phyloP scores from a whole-genome alignment of 78 protist genomes.

The Cavenderia fasciculata region DNA sequence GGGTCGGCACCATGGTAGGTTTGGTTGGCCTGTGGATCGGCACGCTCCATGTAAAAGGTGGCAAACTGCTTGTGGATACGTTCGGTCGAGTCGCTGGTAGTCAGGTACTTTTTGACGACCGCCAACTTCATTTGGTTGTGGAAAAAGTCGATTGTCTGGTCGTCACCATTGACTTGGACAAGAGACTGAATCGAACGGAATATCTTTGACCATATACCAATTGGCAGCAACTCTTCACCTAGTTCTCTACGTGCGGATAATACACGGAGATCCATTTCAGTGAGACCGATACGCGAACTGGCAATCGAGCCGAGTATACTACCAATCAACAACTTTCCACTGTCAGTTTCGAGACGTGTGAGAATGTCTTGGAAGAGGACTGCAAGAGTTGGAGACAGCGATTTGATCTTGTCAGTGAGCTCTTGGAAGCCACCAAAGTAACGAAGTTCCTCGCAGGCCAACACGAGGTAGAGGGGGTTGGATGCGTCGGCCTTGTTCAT shows the following conservation, averaged over 20 bases:
- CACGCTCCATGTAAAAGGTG: conserved; percentile 2
- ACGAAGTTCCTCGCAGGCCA: conserved; percentile 79
- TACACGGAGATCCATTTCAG: conserved; percentile 12
- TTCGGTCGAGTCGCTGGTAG: background rate
- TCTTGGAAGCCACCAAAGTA: conserved; percentile 74
- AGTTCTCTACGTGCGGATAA: conserved; percentile 27
- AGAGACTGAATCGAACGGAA: conserved; percentile 22
- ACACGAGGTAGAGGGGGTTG: conserved; percentile 69
- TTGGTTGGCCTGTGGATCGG: conserved; percentile 36
- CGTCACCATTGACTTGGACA: background rate
- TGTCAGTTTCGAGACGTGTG: conserved; percentile 78
- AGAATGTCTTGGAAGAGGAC: conserved; percentile 60
- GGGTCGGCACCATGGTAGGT: conserved; percentile 1
- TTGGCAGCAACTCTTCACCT: conserved; percentile 40
- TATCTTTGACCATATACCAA: conserved; percentile 52
- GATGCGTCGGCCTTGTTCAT: conserved; percentile 70
- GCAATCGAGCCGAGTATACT: conserved; percentile 49
- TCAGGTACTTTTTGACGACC: conserved; percentile 38
- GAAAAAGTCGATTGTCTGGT: conserved; percentile 49
- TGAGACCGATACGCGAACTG: conserved; percentile 59
- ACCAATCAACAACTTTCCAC: conserved; percentile 34
- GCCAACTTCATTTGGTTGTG: conserved; percentile 73
- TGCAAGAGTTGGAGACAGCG: conserved; percentile 46
- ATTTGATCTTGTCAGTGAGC: conserved; percentile 57
- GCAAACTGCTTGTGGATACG: conserved; percentile 62